Evolutionary conservation across 371 early-diverging fungal genomes (phyloP), one percentile per base, ranked within the genome.

Genomic region (Rhizopus stolonifer): DNA sequence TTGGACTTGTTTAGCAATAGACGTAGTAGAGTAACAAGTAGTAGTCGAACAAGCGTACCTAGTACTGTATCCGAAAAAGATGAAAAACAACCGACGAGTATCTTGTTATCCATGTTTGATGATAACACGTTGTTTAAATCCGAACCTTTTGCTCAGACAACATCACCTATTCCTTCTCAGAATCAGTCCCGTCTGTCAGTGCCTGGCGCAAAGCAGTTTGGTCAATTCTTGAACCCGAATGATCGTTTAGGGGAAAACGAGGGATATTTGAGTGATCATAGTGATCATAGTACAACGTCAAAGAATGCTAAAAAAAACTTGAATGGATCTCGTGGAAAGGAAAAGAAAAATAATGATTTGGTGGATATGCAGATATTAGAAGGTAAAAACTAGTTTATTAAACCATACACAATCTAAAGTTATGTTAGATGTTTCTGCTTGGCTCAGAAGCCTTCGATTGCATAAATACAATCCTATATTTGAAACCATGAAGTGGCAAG

Each of bases 391-490:
- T 25, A 24, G n/a, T n/a, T n/a, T n/a, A n/a, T n/a, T n/a, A n/a
- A n/a, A n/a, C n/a, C n/a, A n/a, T n/a, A n/a, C n/a, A n/a, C n/a
- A n/a, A n/a, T n/a, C 8, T 38, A 39, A 2, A 32, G 14, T 1
- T 50, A 29, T 6, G 8, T 15, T 23, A 87, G 96, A 97, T 78
- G 84, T 95, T 53, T 92, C 95, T n/a, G 80, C 83, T 44, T 97
- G 95, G 95, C 79, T 97, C 56, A 79, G 93, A 31, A 54, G 55
- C 13, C 22, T 58, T 31, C 87, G 98, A 21, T 75, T 97, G 53
- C 98, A 97, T 76, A 97, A 96, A 74, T 97, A 97, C 74, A 91
- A 91, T 23, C 59, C 81, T 19, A 80, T 90, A 29, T 94, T 97
- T 76, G 92, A 92, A 39, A 77, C 80, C 4, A 87, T 91, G 87